phyloP scores from a whole-genome alignment of 176 grass and related monocot species.

The Echinochloa phyllopogon region DNA sequence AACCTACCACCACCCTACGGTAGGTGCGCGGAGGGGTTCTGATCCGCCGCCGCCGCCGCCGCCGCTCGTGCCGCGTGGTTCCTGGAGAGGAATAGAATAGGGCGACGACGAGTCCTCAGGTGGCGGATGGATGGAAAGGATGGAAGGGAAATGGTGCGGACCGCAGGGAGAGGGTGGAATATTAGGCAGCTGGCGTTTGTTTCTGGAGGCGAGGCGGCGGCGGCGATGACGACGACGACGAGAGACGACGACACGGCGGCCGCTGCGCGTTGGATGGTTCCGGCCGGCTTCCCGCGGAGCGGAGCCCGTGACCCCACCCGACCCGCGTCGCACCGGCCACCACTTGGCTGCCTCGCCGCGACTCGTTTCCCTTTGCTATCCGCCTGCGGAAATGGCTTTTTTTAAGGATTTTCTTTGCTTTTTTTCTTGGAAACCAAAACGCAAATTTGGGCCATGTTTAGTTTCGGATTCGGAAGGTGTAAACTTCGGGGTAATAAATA shows the following conservation, averaged over 20 bases:
- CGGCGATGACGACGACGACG: constrained; percentile 1
- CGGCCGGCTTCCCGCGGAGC: constrained; percentile 38
- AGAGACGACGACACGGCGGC: constrained; percentile 22
- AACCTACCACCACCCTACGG: not conserved
- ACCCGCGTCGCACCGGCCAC: constrained; percentile 31
- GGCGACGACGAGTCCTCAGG: not conserved
- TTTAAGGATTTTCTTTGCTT: not conserved
- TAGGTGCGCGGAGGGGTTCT: not conserved
- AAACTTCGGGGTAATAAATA: no score
- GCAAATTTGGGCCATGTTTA: not conserved
- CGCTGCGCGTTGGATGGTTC: constrained; percentile 24
- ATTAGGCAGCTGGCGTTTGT: constrained; percentile 8
- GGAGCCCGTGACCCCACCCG: not conserved
- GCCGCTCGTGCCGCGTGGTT: not conserved
- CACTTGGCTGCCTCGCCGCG: constrained; percentile 25
- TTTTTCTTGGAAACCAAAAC: not conserved
- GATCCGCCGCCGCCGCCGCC: not conserved
- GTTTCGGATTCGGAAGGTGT: no score
- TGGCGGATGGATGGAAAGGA: not conserved
- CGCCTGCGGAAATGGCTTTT: not conserved
- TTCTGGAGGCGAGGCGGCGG: not conserved
- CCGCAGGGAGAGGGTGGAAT: constrained; percentile 15
- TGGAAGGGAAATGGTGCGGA: not conserved
- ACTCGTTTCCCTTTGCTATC: not conserved
- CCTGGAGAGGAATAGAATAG: not conserved